Conservation (phyloP, 1,284 basidiomycete genomes). For the Cutaneotrichosporon mucoides region DNA sequence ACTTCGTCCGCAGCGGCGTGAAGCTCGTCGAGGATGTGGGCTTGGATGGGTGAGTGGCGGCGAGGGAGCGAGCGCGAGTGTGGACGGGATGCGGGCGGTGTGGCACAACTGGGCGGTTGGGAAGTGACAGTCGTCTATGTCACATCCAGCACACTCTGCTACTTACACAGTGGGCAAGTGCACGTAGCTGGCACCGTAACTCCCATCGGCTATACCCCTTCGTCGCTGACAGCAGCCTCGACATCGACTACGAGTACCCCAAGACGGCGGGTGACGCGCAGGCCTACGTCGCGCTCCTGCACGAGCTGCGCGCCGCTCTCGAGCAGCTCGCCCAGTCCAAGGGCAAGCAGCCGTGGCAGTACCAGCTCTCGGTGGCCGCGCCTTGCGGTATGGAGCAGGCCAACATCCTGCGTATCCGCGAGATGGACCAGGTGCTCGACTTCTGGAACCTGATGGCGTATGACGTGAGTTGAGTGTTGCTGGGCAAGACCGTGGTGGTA, state of each 20-base stretch:
- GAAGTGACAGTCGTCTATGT: no score
- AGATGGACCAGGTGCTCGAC: slow-evolving; percentile 67
- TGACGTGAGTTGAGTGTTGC: slow-evolving; percentile 8
- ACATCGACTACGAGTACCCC: slow-evolving; percentile 55
- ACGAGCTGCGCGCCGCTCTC: slow-evolving; percentile 49
- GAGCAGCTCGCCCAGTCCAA: slow-evolving; percentile 44
- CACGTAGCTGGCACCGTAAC: no score
- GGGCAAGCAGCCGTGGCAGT: slow-evolving; percentile 40
- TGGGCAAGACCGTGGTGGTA: no score
- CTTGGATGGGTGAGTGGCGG: slow-evolving; percentile 67
- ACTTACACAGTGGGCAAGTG: no score
- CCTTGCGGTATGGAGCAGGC: slow-evolving; percentile 73
- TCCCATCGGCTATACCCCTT: no score
- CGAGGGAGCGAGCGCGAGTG: not conserved
- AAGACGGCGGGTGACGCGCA: slow-evolving; percentile 49
- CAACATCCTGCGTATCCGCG: slow-evolving; percentile 60
- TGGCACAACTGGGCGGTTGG: no score
- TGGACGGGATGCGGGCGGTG: slow-evolving; percentile 61
- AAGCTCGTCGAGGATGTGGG: slow-evolving; percentile 78
- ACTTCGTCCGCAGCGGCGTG: slow-evolving; percentile 69
- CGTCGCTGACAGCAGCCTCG: not conserved
- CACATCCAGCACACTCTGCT: no score
- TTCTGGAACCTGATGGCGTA: slow-evolving; percentile 84
- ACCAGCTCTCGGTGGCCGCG: slow-evolving; percentile 62
- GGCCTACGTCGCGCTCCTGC: slow-evolving; percentile 52